Evolutionary conservation across 768 basidiomycete species (phyloP).

Genomic region (Russula brevipes): DNA sequence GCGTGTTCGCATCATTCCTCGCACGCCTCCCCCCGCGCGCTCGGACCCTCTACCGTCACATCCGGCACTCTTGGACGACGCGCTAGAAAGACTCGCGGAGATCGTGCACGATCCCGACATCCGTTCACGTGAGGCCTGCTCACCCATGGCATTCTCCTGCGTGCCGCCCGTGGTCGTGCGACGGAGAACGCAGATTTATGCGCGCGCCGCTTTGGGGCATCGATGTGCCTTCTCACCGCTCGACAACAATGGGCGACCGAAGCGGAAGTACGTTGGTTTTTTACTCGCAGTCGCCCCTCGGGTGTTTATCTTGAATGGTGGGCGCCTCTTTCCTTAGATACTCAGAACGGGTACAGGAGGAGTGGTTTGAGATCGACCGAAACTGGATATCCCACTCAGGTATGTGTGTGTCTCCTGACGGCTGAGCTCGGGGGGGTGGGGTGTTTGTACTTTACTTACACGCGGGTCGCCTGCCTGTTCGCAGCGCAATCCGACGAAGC

Average conservation of each 20-base stretch:
- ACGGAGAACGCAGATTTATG: background rate
- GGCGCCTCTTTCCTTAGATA: slow-evolving; percentile 6
- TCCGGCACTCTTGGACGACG: background rate
- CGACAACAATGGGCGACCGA: slow-evolving; percentile 18
- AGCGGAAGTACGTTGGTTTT: slow-evolving; percentile 19
- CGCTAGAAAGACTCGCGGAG: slow-evolving; percentile 14
- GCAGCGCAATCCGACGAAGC: slow-evolving; percentile 17
- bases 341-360: slow-evolving; percentile 22
- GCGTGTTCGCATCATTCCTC: slow-evolving; percentile 27
- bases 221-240: slow-evolving; percentile 23
- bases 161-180: slow-evolving; percentile 4
- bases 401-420: background rate
- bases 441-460: too few species aligned
- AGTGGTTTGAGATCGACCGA: slow-evolving; percentile 24
- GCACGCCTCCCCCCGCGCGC: slow-evolving; percentile 16
- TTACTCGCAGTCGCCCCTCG: too few species aligned
- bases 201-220: slow-evolving; percentile 15
- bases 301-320: background rate
- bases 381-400: slow-evolving; percentile 22
- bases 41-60: slow-evolving; percentile 5
- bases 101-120: slow-evolving; percentile 12
- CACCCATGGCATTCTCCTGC: slow-evolving; percentile 24
- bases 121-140: slow-evolving; percentile 6
- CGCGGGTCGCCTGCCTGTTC: background rate
- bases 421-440: too few species aligned